phyloP scores from a whole-genome alignment of 805 yeast genomes.

The Kodamaea nitidulidarum region DNA sequence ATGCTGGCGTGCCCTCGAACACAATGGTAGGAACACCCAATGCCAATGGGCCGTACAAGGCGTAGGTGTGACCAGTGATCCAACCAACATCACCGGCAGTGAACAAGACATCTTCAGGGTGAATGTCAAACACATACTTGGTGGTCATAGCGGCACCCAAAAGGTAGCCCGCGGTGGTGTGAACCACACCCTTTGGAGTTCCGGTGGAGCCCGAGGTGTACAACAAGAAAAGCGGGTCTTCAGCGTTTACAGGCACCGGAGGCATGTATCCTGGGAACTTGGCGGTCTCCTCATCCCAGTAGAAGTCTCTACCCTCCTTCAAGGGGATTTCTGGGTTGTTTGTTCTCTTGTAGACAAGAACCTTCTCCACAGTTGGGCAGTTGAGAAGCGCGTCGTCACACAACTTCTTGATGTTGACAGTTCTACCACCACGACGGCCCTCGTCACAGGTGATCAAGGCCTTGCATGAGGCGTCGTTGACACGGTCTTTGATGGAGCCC shows the following conservation, averaged over 20 bases:
- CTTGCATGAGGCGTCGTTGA: constrained; percentile 66
- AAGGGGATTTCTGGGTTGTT: constrained; percentile 52
- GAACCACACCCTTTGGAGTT: constrained; percentile 83
- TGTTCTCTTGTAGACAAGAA: constrained; percentile 71
- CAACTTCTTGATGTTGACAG: constrained; percentile 73
- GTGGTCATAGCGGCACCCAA: constrained; percentile 71
- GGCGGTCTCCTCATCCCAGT: constrained; percentile 69
- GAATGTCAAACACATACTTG: constrained; percentile 72
- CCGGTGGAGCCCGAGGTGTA: constrained; percentile 89
- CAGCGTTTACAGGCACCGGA: constrained; percentile 73
- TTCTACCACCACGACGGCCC: constrained; percentile 78
- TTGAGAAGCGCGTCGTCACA: constrained; percentile 73
- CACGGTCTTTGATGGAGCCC: constrained; percentile 66
- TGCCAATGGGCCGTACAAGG: constrained; percentile 73
- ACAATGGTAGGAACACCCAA: constrained; percentile 77
- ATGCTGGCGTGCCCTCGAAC: constrained; percentile 85
- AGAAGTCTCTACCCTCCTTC: constrained; percentile 59
- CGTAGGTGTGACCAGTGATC: constrained; percentile 88
- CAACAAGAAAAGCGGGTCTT: constrained; percentile 75
- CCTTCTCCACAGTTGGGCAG: constrained; percentile 65
- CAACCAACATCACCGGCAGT: constrained; percentile 92
- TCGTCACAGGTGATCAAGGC: constrained; percentile 79
- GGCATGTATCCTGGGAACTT: constrained; percentile 67
- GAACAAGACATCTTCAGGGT: constrained; percentile 68
- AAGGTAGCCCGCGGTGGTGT: constrained; percentile 75